Percentiles rank a stretch among this genome's conserved stretches.
Conservation (phyloP, 306 rosid species). For the Coriaria nepalensis region DNA sequence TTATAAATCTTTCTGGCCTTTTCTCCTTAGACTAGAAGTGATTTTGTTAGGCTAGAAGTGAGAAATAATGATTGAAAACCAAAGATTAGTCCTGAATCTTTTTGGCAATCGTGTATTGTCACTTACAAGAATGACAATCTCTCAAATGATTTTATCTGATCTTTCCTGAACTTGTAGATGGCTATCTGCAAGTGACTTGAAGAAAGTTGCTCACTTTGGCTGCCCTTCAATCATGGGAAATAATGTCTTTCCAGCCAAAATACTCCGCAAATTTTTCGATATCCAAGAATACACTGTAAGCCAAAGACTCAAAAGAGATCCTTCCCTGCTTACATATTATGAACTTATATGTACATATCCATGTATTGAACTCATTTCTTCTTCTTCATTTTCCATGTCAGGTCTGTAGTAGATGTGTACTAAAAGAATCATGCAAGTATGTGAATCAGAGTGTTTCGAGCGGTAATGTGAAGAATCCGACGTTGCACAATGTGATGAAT, state of each 20-base stretch:
- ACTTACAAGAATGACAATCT: neutral
- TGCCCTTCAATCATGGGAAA: conserved; percentile 37
- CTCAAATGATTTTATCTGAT: conserved; percentile 11
- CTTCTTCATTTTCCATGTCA: conserved; percentile 6
- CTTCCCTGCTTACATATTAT: no score
- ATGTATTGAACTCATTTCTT: neutral
- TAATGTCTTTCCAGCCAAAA: conserved; percentile 44
- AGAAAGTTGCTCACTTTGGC: conserved; percentile 49
- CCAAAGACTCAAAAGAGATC: neutral
- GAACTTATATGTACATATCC: no score
- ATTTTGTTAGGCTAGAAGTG: no score
- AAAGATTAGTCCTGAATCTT: neutral
- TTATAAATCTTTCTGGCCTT: no score
- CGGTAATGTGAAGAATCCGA: conserved; percentile 24
- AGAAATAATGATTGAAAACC: no score
- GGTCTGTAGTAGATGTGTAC: conserved; percentile 37
- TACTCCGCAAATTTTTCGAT: conserved; percentile 44
- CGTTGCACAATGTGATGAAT: conserved; percentile 28
- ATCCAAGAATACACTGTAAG: conserved; percentile 43
- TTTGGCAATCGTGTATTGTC: neutral
- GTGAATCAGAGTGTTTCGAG: conserved; percentile 47
- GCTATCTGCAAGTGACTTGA: conserved; percentile 67
- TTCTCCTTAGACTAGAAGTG: no score
- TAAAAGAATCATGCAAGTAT: conserved; percentile 32
- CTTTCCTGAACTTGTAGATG: conserved; percentile 38